A percentile compares a stretch with the other conserved stretches of the same genome.
phyloP scores from a whole-genome alignment of 2,329 filamentous ascomycete genomes.

The Fusarium irregulare region DNA sequence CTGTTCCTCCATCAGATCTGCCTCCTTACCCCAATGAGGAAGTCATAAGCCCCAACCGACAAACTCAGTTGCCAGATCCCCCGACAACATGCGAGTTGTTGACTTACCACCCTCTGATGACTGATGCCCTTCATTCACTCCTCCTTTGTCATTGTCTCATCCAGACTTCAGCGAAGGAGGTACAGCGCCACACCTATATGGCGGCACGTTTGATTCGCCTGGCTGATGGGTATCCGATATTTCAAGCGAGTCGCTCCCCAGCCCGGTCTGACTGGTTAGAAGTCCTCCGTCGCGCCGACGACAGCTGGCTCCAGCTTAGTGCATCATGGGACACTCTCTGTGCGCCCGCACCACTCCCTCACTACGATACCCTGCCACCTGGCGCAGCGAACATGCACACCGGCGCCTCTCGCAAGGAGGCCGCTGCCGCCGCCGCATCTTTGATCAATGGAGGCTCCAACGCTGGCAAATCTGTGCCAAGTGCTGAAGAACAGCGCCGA shows the following conservation, averaged over 20 bases:
- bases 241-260: conserved; percentile 76
- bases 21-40: conserved; percentile 71
- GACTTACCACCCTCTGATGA: conserved; percentile 84
- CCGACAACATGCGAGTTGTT: conserved; percentile 46
- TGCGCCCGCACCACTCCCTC: conserved; percentile 65
- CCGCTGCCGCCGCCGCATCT: conserved; percentile 41
- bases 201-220: conserved; percentile 79
- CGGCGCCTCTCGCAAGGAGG: conserved; percentile 11
- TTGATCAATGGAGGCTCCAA: conserved; percentile 32
- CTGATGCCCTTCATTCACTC: conserved; percentile 81
- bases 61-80: conserved; percentile 50
- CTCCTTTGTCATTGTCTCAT: conserved; percentile 82
- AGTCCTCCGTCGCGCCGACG: conserved; percentile 71
- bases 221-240: conserved; percentile 83
- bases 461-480: conserved; percentile 44
- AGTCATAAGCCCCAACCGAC: conserved; percentile 43
- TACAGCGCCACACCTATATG: conserved; percentile 84
- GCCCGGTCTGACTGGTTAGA: conserved; percentile 85
- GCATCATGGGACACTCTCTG: conserved; percentile 79
- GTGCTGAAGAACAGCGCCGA: conserved; percentile 62
- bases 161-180: conserved; percentile 81
- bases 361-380: conserved; percentile 23
- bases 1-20: conserved; percentile 73
- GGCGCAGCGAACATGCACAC: neutral
- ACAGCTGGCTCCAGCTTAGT: conserved; percentile 76